Base-by-base conservation (phyloP, 768 basidiomycete species). In the Sistotremastrum niveocremeum region DNA sequence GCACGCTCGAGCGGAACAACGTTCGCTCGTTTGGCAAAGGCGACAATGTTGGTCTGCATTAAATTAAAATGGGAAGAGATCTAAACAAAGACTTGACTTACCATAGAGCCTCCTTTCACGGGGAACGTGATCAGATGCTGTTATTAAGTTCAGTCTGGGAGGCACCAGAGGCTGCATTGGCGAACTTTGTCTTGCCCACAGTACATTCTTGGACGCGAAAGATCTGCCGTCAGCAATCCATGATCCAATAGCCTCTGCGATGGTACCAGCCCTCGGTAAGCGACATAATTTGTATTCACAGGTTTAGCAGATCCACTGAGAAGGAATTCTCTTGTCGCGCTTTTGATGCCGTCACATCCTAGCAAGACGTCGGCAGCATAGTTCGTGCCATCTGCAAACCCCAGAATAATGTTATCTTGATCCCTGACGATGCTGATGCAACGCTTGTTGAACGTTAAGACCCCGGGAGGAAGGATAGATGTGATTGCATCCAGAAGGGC, bases 111-210 rank as follows among this genome's bases (percentile, higher is more conserved):
- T 9, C 57, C 62, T 54, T 65, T 62, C 44, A 78, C 69, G 0
- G 74, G 70, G 52, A 71, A 74, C 0, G 67, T 64, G 35, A 78
- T 69, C 32, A 77, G 58, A 52, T 78, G 75, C 76, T 77, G 48
- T 4, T 30, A 46, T 10, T 35, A 6, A 34, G 9, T n/a, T 5
- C 20, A 20, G 20, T 20, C 20, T 2, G 9, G 20, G 30, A 38
- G 36, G 45, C 34, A 37, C 39, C 42, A 20, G 49, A 46, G 51
- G 46, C 48, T 45, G 11, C 7, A 40, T 12, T 37, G 31, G 50
- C 59, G 42, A 41, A 73, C 76, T 61, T 70, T 72, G 44, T 67
- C 61, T 12, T 61, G 53, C 0, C 73, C 74, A 35, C 70, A 51
- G 56, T 71, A 74, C 50, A 63, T 65, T 9, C 65, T 45, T 3